phyloP scores from a whole-genome alignment of 805 yeast species.

The Nakazawaea peltata region DNA sequence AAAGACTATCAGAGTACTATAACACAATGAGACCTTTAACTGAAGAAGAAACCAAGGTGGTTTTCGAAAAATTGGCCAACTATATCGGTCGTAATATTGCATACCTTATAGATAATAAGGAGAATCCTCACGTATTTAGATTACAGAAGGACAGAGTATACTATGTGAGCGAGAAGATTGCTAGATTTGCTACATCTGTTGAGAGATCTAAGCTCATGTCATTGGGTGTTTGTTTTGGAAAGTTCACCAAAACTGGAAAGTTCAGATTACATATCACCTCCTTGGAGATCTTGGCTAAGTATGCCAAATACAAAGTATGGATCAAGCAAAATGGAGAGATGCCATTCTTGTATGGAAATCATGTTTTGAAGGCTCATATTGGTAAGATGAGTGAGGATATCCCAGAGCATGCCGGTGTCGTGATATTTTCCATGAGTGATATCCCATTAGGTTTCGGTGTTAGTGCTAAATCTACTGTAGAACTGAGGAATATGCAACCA shows the following conservation, averaged over 20 bases:
- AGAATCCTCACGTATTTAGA: slow-evolving; percentile 90
- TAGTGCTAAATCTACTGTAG: slow-evolving; percentile 84
- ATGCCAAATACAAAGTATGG: slow-evolving; percentile 93
- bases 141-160: slow-evolving; percentile 95
- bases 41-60: slow-evolving; percentile 94
- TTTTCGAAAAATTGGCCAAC: slow-evolving; percentile 92
- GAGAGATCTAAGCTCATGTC: slow-evolving; percentile 90
- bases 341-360: slow-evolving; percentile 97
- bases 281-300: slow-evolving; percentile 69
- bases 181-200: slow-evolving; percentile 83
- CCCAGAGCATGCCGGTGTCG: slow-evolving; percentile 96
- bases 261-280: slow-evolving; percentile 94
- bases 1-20: not conserved
- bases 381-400: slow-evolving; percentile 97
- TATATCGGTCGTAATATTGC: slow-evolving; percentile 96
- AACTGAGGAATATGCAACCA: slow-evolving; percentile 82
- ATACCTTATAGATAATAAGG: slow-evolving; percentile 73
- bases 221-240: slow-evolving; percentile 88
- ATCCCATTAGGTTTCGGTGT: slow-evolving; percentile 95
- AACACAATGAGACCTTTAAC: slow-evolving; percentile 80
- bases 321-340: slow-evolving; percentile 95
- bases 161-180: slow-evolving; percentile 76
- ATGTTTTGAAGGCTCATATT: slow-evolving; percentile 90
- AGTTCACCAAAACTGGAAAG: slow-evolving; percentile 95
- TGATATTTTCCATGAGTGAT: slow-evolving; percentile 87